Evolutionary conservation across 805 yeast genomes (phyloP), one percentile per base, ranked within the genome.

Genomic region (Starmerella potacharoeniae): DNA sequence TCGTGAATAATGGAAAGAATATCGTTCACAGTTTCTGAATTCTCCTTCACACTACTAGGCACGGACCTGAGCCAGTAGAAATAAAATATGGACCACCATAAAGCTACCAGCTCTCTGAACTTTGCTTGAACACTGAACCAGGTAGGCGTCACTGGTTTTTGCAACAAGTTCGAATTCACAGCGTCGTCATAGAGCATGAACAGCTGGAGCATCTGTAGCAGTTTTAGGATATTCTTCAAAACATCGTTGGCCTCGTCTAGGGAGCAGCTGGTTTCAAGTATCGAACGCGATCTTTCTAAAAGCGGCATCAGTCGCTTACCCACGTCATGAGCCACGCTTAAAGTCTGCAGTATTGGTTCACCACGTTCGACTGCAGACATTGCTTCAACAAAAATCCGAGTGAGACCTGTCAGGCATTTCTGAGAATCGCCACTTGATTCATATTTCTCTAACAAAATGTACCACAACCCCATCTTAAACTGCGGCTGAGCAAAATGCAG

Each of bases 381-480:
- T 22, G 84, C 66, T 17, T 80, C 69, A 1, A 66, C 63, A 2
- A 87, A 55, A 13, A 79, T 77, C 31, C 71, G 51, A 9, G 66
- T 55, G 31, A 67, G 64, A 3, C 73, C 72, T 45, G 78, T 79
- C 59, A 83, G 77, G 0, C 86, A 81, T 16, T 63, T 60, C 41
- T 75, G 71, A 36, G 76, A 73, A 29, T 75, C 72, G 0, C 67
- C 66, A 2, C 66, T 62, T 3, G 64, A 65, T 13, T 68, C 65
- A 61, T 84, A 86, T 54, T 76, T 76, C 58, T 77, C 79, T 49
- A 87, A 74, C 16, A 90, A 70, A 29, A 84, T 75, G 35, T 78
- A 79, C 95, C 97, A 90, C 2, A 93, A 69, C 53, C 82, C 82
- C 40, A 89, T 69, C 54, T 78, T 79, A 65, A 88, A 75, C 28